phyloP scores from a whole-genome alignment of 1,284 basidiomycete genomes.

The Trichosporon coremiiforme region DNA sequence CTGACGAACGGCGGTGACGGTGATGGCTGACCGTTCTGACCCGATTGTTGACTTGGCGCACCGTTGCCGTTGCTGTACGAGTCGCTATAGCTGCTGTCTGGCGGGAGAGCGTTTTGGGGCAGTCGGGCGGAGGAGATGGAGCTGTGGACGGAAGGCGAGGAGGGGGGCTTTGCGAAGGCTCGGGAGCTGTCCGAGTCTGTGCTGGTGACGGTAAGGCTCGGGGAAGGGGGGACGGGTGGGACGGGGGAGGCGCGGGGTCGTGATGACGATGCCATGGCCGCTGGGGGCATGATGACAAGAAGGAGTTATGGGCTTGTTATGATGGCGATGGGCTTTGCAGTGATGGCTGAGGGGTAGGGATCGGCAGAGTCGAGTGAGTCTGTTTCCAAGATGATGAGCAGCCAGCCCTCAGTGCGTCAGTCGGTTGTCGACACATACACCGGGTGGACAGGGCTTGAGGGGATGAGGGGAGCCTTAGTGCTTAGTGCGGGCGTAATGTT shows the following conservation, averaged over 20 bases:
- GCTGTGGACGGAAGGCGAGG: slow-evolving; percentile 15
- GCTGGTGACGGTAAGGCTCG: slow-evolving; percentile 16
- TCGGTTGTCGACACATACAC: background rate
- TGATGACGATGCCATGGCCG: slow-evolving; percentile 15
- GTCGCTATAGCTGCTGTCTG: slow-evolving; percentile 3
- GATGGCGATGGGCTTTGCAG: background rate
- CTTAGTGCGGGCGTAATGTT: background rate
- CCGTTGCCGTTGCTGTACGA: slow-evolving; percentile 6
- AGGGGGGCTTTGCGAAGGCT: slow-evolving; percentile 1
- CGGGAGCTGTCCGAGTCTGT: slow-evolving; percentile 14
- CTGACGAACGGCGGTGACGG: background rate
- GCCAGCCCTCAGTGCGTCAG: background rate
- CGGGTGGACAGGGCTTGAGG: no score
- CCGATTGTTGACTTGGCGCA: background rate
- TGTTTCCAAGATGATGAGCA: background rate
- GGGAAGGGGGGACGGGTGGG: slow-evolving; percentile 1
- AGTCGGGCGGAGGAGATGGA: slow-evolving; percentile 6
- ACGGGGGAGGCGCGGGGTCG: background rate
- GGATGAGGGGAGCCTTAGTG: background rate
- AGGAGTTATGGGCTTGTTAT: background rate
- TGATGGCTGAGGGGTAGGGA: background rate
- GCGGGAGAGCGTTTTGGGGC: background rate
- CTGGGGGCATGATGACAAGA: slow-evolving; percentile 9
- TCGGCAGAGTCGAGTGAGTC: background rate
- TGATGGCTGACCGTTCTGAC: background rate